Evolutionary conservation across 495 filamentous ascomycete genomes (phyloP).

Genomic region (Ascodesmis nigricans): DNA sequence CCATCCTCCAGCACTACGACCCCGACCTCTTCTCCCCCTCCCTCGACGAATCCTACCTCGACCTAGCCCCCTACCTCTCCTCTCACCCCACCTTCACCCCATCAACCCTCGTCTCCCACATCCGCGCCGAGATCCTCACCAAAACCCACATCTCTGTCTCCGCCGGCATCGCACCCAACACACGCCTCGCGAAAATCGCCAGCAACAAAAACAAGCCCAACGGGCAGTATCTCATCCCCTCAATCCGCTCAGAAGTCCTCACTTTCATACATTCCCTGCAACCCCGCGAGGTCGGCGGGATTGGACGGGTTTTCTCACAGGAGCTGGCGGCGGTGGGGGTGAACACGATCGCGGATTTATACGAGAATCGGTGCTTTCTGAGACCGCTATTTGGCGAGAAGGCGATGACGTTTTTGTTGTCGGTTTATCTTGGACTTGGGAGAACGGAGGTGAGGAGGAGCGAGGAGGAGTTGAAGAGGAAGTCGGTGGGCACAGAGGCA

Average conservation of each 20-base stretch:
- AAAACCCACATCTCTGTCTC: slow-evolving; percentile 72
- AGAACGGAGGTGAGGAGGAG: slow-evolving; percentile 73
- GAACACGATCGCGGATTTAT: slow-evolving; percentile 78
- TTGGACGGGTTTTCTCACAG: slow-evolving; percentile 83
- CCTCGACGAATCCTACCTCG: slow-evolving; percentile 82
- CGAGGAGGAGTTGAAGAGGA: slow-evolving; percentile 71
- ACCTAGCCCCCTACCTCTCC: slow-evolving; percentile 38
- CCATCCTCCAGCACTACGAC: slow-evolving; percentile 67
- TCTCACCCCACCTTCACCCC: slow-evolving; percentile 39
- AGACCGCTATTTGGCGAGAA: slow-evolving; percentile 72
- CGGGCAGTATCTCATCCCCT: slow-evolving; percentile 57
- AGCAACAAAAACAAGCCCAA: slow-evolving; percentile 95
- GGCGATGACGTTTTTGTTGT: slow-evolving; percentile 64
- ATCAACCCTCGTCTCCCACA: slow-evolving; percentile 47
- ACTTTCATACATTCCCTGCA: slow-evolving; percentile 65
- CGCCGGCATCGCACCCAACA: slow-evolving; percentile 82
- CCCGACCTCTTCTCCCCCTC: slow-evolving; percentile 77
- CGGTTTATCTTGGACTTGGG: slow-evolving; percentile 68
- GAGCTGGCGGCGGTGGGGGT: slow-evolving; percentile 75
- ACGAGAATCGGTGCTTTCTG: slow-evolving; percentile 22
- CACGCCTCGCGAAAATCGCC: slow-evolving; percentile 67
- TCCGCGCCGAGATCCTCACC: slow-evolving; percentile 55
- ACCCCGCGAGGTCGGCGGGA: slow-evolving; percentile 75
- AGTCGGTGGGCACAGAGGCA: slow-evolving; percentile 81
- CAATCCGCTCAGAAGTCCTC: slow-evolving; percentile 50